Percentiles rank a stretch among this genome's conserved stretches.
These are phyloP conservation scores for Chamaecrista fasciculata DNA, from an alignment of 306 rosid species.

Conservation along the genomic window DNA sequence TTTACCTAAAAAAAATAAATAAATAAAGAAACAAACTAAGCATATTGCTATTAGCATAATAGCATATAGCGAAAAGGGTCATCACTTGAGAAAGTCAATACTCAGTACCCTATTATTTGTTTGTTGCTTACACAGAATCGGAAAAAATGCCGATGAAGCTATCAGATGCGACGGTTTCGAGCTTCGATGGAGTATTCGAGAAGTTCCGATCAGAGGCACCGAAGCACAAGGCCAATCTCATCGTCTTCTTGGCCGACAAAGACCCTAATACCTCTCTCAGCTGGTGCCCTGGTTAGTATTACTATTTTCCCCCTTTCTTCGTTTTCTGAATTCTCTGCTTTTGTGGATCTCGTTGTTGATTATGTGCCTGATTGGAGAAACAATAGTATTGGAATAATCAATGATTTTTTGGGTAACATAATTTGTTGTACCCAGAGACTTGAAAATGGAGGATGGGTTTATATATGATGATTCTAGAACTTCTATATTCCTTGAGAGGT, in stretches of 20 bases:
- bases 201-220: conserved; percentile 65
- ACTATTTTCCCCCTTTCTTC: not conserved
- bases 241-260: conserved; percentile 81
- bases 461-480: too few relatives aligned
- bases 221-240: conserved; percentile 54
- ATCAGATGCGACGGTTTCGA: conserved; percentile 58
- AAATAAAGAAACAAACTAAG: too few relatives aligned
- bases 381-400: not conserved
- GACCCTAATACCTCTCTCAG: conserved; percentile 83
- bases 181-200: conserved; percentile 55
- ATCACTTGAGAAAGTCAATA: too few relatives aligned
- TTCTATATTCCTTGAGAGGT: too few relatives aligned
- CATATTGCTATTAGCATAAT: too few relatives aligned
- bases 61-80: too few relatives aligned
- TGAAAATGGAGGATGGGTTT: not conserved
- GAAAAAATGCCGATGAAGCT: conserved; percentile 61
- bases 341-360: not conserved
- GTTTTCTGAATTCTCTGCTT: not conserved
- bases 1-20: too few relatives aligned
- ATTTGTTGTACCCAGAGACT: too few relatives aligned
- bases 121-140: not conserved
- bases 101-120: too few relatives aligned
- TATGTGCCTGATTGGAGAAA: not conserved
- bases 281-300: conserved; percentile 97
- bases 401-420: not conserved